Evolutionary conservation across 2,329 filamentous ascomycete species (phyloP).

Genomic region (Penicillium sp.): DNA sequence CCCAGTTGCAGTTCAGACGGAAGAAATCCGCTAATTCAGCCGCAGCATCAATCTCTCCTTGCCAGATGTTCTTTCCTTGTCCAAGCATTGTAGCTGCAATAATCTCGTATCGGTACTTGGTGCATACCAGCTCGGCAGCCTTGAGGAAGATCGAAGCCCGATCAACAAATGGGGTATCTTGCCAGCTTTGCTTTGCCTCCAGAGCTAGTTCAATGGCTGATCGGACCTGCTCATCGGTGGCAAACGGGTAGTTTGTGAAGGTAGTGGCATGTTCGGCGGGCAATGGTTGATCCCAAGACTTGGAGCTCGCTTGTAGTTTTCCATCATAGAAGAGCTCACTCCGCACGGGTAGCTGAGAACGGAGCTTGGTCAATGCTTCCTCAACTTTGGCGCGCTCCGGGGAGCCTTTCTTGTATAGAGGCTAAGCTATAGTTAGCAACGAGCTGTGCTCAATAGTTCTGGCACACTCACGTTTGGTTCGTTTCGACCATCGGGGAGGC

Average conservation of each 20-base stretch:
- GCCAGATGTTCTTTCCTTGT: constrained; percentile 96
- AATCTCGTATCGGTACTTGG: constrained; percentile 90
- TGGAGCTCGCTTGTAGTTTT: constrained; percentile 20
- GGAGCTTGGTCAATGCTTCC: constrained; percentile 29
- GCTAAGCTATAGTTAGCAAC: constrained; percentile 11
- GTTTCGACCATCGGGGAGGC: constrained; percentile 30
- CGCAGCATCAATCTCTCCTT: constrained; percentile 91
- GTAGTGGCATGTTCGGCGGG: constrained; percentile 44
- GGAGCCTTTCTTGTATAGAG: constrained; percentile 27
- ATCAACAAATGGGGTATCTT: constrained; percentile 79
- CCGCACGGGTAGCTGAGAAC: constrained; percentile 32
- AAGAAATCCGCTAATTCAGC: constrained; percentile 89
- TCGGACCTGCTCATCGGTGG: constrained; percentile 69
- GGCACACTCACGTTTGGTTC: constrained; percentile 34
- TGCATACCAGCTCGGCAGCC: constrained; percentile 81
- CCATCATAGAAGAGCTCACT: constrained; percentile 30
- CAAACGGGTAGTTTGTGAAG: constrained; percentile 79
- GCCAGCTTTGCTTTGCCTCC: constrained; percentile 78
- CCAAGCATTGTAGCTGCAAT: constrained; percentile 94
- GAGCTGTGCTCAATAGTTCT: neutral
- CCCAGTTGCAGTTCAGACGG: constrained; percentile 63
- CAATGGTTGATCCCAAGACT: constrained; percentile 27
- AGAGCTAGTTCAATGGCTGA: constrained; percentile 78
- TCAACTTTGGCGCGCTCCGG: constrained; percentile 35
- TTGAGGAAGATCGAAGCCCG: constrained; percentile 89